Evolutionary conservation across 192 early-diverging fungal species (phyloP).

Genomic region (Rhizoclosmatium sp.): DNA sequence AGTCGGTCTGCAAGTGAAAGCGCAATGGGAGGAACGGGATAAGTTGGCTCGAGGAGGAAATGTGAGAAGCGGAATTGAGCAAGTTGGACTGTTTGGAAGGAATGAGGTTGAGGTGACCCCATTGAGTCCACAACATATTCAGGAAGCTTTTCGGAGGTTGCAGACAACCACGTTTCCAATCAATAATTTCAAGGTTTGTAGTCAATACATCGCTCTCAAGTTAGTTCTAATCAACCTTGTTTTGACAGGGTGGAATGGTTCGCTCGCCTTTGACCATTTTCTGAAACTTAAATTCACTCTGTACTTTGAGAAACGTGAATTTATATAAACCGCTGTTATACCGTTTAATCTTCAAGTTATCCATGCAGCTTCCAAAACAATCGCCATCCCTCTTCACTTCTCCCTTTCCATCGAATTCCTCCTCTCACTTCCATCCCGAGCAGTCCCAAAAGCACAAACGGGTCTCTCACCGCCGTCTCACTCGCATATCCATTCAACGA

Average conservation of each 20-base stretch:
- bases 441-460: too few relatives aligned
- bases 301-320: too few relatives aligned
- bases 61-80: neutral
- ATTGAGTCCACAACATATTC: constrained; percentile 84
- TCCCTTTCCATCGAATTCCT: too few relatives aligned
- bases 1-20: constrained; percentile 71
- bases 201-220: constrained; percentile 7
- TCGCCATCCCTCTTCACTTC: too few relatives aligned
- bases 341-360: too few relatives aligned
- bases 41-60: constrained; percentile 39
- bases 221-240: neutral
- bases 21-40: constrained; percentile 54
- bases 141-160: constrained; percentile 90
- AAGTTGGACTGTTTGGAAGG: constrained; percentile 75
- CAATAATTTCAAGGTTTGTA: constrained; percentile 47
- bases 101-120: constrained; percentile 84
- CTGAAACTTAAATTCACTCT: neutral
- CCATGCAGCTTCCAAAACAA: too few relatives aligned
- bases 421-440: too few relatives aligned
- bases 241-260: constrained; percentile 15
- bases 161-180: constrained; percentile 62
- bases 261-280: constrained; percentile 24
- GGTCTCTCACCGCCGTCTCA: too few relatives aligned
- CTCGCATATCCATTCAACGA: too few relatives aligned
- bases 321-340: too few relatives aligned